phyloP scores from a whole-genome alignment of 768 basidiomycete genomes.

The Candolleomyces efflorescens region DNA sequence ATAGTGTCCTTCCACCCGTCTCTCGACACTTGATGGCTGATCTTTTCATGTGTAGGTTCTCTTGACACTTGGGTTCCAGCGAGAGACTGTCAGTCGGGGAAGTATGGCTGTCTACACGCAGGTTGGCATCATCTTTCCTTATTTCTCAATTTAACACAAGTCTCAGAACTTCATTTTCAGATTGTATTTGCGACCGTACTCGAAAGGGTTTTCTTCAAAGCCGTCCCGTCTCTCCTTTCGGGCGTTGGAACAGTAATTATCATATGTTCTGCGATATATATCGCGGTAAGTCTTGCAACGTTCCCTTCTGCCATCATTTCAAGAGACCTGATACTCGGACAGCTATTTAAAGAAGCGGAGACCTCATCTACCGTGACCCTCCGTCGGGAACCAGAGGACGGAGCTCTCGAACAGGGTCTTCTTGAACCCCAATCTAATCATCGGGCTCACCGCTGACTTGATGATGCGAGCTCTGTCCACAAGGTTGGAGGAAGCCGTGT shows the following conservation, averaged over 20 bases:
- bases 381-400: too few species aligned
- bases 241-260: neutral
- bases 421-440: too few species aligned
- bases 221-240: neutral
- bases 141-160: neutral
- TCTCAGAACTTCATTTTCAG: neutral
- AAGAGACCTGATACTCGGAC: too few species aligned
- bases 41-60: neutral
- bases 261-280: neutral
- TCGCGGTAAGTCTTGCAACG: neutral
- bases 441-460: too few species aligned
- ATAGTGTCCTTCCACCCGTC: too few species aligned
- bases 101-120: conserved; percentile 1
- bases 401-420: too few species aligned
- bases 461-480: too few species aligned
- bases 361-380: too few species aligned
- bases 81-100: conserved; percentile 15
- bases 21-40: neutral
- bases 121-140: neutral
- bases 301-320: too few species aligned
- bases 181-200: neutral
- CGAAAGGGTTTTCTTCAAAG: neutral
- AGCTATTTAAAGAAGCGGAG: too few species aligned
- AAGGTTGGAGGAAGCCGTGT: too few species aligned
- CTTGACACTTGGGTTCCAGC: conserved; percentile 19